phyloP scores from a whole-genome alignment of 768 basidiomycete species.

The Boletus reticulatus region DNA sequence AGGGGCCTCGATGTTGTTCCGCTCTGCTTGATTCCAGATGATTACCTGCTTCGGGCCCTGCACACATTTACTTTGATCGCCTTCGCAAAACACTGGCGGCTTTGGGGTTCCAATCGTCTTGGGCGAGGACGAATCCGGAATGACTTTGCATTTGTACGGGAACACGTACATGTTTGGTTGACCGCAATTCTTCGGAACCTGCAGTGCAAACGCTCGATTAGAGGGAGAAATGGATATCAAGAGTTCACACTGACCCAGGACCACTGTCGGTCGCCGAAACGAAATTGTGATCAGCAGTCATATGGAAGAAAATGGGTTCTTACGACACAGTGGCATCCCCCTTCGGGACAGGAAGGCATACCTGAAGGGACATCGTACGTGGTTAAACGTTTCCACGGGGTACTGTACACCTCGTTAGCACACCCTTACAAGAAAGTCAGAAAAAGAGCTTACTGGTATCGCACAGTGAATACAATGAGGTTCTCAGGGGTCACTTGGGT shows the following conservation, averaged over 20 bases:
- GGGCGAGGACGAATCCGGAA: not conserved
- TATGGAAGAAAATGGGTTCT: not conserved
- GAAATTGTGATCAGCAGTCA: not conserved
- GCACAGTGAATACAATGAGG: not conserved
- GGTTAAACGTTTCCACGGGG: slow-evolving; percentile 1
- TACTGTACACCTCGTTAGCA: slow-evolving; percentile 1
- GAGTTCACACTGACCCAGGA: slow-evolving; percentile 4
- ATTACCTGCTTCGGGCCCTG: slow-evolving; percentile 9
- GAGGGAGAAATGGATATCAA: not conserved
- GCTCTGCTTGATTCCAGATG: not conserved
- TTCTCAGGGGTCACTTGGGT: not conserved
- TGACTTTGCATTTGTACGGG: not conserved
- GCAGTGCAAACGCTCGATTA: not conserved
- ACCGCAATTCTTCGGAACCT: slow-evolving; percentile 11
- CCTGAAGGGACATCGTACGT: slow-evolving; percentile 4
- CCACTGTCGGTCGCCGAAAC: not conserved
- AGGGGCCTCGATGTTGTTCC: slow-evolving; percentile 4
- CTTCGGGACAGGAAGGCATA: slow-evolving; percentile 1
- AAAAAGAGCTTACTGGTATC: not conserved
- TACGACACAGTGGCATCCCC: slow-evolving; percentile 2
- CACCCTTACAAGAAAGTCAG: not conserved
- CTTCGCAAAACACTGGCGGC: slow-evolving; percentile 6
- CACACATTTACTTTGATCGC: not conserved
- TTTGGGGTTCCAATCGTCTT: slow-evolving; percentile 5
- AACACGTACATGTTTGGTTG: slow-evolving; percentile 4